Evolutionary conservation across 1,139 yeast genomes (phyloP).

Genomic region (Lizanozyma gosingica): DNA sequence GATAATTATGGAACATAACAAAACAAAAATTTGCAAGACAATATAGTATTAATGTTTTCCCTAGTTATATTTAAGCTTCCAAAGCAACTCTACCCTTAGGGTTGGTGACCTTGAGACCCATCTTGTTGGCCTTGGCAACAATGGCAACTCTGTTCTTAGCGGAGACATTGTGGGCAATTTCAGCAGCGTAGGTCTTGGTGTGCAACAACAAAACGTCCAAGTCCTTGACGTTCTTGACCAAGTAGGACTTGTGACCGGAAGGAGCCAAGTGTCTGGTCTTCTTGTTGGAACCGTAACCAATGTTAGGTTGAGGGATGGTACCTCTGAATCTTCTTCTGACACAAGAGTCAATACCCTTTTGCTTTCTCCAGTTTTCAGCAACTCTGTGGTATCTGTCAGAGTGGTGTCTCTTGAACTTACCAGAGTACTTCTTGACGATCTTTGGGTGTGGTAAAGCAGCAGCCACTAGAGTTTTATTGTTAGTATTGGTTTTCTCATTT

Average conservation of each 20-base stretch:
- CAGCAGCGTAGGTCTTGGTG: constrained; percentile 99
- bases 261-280: constrained; percentile 94
- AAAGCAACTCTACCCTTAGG: constrained; percentile 98
- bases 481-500: background rate
- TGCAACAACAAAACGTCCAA: constrained; percentile 94
- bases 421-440: constrained; percentile 99
- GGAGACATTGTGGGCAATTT: constrained; percentile 97
- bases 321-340: constrained; percentile 99
- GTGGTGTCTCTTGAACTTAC: constrained; percentile 99
- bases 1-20: background rate
- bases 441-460: constrained; percentile 97
- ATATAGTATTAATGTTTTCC: background rate
- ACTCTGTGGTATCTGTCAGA: constrained; percentile 99
- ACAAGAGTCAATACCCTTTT: constrained; percentile 99
- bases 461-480: constrained; percentile 45
- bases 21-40: background rate
- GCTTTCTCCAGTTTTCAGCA: constrained; percentile 99
- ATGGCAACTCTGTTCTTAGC: constrained; percentile 97
- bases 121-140: constrained; percentile 94
- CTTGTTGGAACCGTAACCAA: constrained; percentile 99
- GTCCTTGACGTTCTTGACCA: constrained; percentile 88
- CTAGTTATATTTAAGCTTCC: constrained; percentile 63
- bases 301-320: constrained; percentile 97
- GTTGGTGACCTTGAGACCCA: constrained; percentile 98
- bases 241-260: constrained; percentile 96